Evolutionary conservation across 1,284 basidiomycete genomes (phyloP).

Genomic region (Puccinia horiana): DNA sequence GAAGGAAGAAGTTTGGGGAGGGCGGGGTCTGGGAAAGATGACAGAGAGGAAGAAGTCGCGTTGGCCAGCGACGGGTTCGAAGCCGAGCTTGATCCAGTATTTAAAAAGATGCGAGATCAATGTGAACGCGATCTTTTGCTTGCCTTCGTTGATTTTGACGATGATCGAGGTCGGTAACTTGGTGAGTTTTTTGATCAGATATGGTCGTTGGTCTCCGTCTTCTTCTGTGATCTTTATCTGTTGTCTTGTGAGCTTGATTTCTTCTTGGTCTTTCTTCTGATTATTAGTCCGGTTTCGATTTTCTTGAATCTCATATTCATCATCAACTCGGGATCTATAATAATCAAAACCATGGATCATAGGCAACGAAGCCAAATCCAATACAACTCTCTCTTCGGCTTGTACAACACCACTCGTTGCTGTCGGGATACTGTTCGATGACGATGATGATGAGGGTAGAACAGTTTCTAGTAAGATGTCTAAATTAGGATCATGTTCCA

Average conservation of each 20-base stretch:
- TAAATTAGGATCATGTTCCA: constrained; percentile 32
- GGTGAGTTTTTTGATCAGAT: constrained; percentile 2
- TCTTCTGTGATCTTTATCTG: background rate
- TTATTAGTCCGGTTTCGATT: background rate
- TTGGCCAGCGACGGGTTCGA: constrained; percentile 34
- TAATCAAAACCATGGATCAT: constrained; percentile 26
- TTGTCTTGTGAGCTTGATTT: background rate
- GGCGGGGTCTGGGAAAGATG: background rate
- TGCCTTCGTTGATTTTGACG: constrained; percentile 17
- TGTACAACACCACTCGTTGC: background rate
- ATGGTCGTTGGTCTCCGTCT: constrained; percentile 5
- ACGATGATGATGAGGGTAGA: constrained; percentile 9
- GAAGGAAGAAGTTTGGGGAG: background rate
- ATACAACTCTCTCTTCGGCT: background rate
- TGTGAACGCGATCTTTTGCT: constrained; percentile 32
- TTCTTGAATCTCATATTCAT: constrained; percentile 36
- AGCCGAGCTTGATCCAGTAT: constrained; percentile 40
- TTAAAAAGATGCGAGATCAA: constrained; percentile 4
- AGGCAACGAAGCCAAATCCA: constrained; percentile 14
- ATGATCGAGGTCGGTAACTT: constrained; percentile 13
- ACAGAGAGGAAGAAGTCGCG: constrained; percentile 31
- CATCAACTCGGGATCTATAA: constrained; percentile 32
- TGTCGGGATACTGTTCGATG: background rate
- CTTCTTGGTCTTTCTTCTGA: background rate
- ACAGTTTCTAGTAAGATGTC: constrained; percentile 22